A percentile compares a stretch with the other conserved stretches of the same genome.
Evolutionary conservation across 441 rosid genomes (phyloP).

Genomic region (California macrophylla): DNA sequence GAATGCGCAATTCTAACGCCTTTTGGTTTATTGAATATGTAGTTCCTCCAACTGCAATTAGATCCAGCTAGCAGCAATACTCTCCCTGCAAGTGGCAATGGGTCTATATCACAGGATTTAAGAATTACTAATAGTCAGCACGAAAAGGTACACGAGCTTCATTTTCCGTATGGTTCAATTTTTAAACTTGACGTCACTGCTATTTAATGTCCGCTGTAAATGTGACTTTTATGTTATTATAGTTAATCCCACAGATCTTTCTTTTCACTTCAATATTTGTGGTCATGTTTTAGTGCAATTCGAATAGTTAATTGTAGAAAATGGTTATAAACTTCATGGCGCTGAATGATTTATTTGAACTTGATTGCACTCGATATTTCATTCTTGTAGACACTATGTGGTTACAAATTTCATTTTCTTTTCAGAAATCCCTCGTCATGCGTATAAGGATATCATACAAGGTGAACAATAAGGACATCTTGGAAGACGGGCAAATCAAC

Average conservation of each 20-base stretch:
- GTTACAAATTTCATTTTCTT: conserved; percentile 15
- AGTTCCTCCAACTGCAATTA: conserved; percentile 75
- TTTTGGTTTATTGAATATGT: conserved; percentile 10
- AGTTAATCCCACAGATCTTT: background rate
- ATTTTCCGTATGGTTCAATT: background rate
- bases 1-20: background rate
- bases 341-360: background rate
- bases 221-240: too few relatives aligned
- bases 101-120: conserved; percentile 55
- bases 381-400: background rate
- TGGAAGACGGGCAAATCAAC: conserved; percentile 90
- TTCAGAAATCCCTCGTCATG: conserved; percentile 91
- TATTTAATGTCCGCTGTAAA: background rate
- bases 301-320: too few relatives aligned
- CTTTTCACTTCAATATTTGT: background rate
- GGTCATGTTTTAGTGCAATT: too few relatives aligned
- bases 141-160: conserved; percentile 57
- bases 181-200: background rate
- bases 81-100: conserved; percentile 52
- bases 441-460: conserved; percentile 85
- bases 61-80: conserved; percentile 82
- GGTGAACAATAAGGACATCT: conserved; percentile 50
- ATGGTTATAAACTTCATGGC: too few relatives aligned
- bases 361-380: background rate
- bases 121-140: conserved; percentile 85